Conservation (phyloP, 2,329 filamentous ascomycete species). For the Colletotrichum sp. region DNA sequence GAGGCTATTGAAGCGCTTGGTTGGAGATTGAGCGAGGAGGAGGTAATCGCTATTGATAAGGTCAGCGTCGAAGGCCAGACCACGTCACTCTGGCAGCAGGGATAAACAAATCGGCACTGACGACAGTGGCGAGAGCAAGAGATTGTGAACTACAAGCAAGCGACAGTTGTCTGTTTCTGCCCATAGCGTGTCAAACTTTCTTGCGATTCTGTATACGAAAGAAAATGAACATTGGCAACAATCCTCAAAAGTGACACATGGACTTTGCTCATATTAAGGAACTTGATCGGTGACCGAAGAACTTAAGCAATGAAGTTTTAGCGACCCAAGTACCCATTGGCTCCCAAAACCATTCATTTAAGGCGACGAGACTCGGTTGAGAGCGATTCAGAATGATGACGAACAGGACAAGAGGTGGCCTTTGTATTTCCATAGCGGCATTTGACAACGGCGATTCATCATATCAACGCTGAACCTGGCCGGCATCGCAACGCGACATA, state of each 20-base stretch:
- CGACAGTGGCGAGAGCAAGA: background rate
- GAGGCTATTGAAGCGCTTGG: background rate
- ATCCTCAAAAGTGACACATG: background rate
- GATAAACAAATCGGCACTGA: background rate
- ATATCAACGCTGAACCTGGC: background rate
- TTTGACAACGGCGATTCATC: background rate
- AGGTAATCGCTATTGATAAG: background rate
- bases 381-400: background rate
- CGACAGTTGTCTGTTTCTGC: background rate
- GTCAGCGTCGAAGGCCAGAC: background rate
- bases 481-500: background rate
- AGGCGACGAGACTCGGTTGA: background rate
- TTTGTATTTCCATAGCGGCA: background rate
- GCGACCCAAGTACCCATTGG: background rate
- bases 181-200: background rate
- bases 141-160: background rate
- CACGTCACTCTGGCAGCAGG: background rate
- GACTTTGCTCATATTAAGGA: background rate
- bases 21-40: background rate
- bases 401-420: background rate
- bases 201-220: background rate
- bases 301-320: background rate
- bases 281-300: background rate
- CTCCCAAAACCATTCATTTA: background rate
- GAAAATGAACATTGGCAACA: background rate